Base-by-base conservation (phyloP, 2,329 filamentous ascomycete genomes). In the Phoma sp. region DNA sequence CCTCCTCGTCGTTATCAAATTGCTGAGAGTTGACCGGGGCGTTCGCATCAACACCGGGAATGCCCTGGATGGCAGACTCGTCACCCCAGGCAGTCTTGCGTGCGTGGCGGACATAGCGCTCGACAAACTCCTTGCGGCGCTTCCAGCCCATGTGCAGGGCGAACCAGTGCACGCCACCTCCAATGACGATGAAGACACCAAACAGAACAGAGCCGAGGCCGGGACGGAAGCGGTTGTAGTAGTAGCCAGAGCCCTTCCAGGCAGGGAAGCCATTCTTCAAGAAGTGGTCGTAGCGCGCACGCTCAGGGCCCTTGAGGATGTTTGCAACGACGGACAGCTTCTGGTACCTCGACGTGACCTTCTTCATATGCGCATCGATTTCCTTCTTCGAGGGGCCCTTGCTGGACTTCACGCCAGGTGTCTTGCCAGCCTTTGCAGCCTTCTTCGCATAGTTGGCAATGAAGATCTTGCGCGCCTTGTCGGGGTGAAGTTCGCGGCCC, bases 221-320 rank as follows among this genome's bases (percentile, higher is more conserved):
- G 1, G 95, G 95, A 17, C 95, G 86, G 83, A 93, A 97, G 53
- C 95, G 88, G 68, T 87, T 87, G 81, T 99, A 99, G 83, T 98
- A 99, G 84, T 99, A 99, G 59, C 95, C 93, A 37, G 93, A 97
- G 53, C 95, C 95, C 80, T 93, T 93, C 95, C 95, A 99, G 50
- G 86, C 86, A 26, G 95, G 95, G 80, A 99, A 99, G 57, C 95
- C 95, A 76, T 98, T 92, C 74, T 81, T 79, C 56, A 98, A 78
- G 80, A 98, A 99, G 76, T 97, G 89, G 74, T 99, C 93, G 77
- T 99, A 99, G 60, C 95, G 89, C 65, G 91, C 90, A 60, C 95
- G 86, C 48, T 85, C 84, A 3, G 89, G 81, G 1, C 93, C 92
- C 65, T 90, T 87, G 46, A 99, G 87, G 69, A 99, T 90, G 70